Evolutionary conservation across 2,329 filamentous ascomycete species (phyloP), one percentile per base, ranked within the genome.

Genomic region (Cladobotryum mycophilum): DNA sequence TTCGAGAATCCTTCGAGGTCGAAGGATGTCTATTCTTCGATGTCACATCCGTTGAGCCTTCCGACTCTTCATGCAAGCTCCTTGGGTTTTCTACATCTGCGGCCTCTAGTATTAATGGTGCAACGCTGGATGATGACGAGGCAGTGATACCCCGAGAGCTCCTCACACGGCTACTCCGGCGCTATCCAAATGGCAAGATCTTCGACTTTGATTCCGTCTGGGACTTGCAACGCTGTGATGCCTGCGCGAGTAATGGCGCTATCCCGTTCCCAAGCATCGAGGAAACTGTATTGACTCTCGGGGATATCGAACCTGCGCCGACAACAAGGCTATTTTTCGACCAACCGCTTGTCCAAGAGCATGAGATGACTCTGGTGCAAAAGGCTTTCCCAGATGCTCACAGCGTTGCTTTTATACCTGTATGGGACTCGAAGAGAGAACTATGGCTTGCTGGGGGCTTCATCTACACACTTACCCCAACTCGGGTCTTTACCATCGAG

Each of bases 361-460:
- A 44, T 2, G 58, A 63, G 41, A 59, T 57, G 8, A 52, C 25
- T 9, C 34, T 62, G 3, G 60, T 76, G 2, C 52, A 62, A 0
- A 52, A 60, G 3, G 59, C 67, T 0, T 71, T 79, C 5, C 69
- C 73, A 0, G 66, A 65, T 0, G 74, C 74, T 1, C 64, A 74
- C 4, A 76, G 72, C 18, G 61, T 79, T 1, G 70, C 70, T 0
- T 69, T 77, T 40, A 63, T 77, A 1, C 76, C 76, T 0, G 56
- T 79, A 0, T 79, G 75, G 74, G 72, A 77, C 47, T 55, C 67
- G 0, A 63, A 68, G 5, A 67, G 66, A 50, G 68, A 76, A 35
- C 63, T 73, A 11, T 78, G 74, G 72, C 77, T 71, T 52, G 70
- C 75, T 0, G 75, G 71, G 1, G 71, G 71, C 5, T 75, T 81